These are phyloP conservation scores for Kluyveromyces marxianus DNA, from an alignment of 1,139 yeast species.

Conservation along the genomic window DNA sequence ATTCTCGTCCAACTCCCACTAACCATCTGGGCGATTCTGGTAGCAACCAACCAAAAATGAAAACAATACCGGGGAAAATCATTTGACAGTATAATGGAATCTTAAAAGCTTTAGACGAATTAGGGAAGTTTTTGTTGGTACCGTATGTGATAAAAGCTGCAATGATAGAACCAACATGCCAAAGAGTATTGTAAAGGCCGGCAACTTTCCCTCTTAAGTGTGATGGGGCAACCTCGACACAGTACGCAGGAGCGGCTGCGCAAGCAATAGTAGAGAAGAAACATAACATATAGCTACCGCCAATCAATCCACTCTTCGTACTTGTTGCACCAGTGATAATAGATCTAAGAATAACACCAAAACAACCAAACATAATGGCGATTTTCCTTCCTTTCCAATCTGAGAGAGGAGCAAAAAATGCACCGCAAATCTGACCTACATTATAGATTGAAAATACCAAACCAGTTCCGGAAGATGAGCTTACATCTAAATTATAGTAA, in stretches of 20 bases:
- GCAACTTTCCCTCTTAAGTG: slow-evolving; percentile 4
- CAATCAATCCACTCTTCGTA: neutral
- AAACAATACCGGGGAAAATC: neutral
- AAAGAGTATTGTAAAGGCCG: slow-evolving; percentile 2
- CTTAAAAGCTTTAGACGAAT: neutral
- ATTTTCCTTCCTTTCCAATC: slow-evolving; percentile 4
- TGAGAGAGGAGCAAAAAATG: slow-evolving; percentile 1
- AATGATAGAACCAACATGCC: slow-evolving; percentile 1
- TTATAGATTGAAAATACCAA: slow-evolving; percentile 61
- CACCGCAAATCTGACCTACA: slow-evolving; percentile 37
- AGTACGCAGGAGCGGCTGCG: slow-evolving; percentile 2
- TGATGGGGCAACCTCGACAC: slow-evolving; percentile 3
- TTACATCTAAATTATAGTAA: neutral
- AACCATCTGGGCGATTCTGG: slow-evolving; percentile 5
- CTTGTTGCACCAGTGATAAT: neutral
- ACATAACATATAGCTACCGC: slow-evolving; percentile 1
- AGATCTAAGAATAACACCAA: neutral
- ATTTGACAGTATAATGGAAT: slow-evolving; percentile 1
- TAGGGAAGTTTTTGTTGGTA: neutral
- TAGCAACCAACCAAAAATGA: slow-evolving; percentile 3
- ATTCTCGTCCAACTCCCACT: slow-evolving; percentile 3
- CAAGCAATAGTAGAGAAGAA: slow-evolving; percentile 1
- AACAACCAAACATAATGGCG: slow-evolving; percentile 1
- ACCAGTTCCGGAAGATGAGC: slow-evolving; percentile 32
- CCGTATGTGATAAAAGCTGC: slow-evolving; percentile 3